Evolutionary conservation across 805 yeast genomes (phyloP), one percentile per base, ranked within the genome.

Genomic region (Barnettozyma sucrosica): DNA sequence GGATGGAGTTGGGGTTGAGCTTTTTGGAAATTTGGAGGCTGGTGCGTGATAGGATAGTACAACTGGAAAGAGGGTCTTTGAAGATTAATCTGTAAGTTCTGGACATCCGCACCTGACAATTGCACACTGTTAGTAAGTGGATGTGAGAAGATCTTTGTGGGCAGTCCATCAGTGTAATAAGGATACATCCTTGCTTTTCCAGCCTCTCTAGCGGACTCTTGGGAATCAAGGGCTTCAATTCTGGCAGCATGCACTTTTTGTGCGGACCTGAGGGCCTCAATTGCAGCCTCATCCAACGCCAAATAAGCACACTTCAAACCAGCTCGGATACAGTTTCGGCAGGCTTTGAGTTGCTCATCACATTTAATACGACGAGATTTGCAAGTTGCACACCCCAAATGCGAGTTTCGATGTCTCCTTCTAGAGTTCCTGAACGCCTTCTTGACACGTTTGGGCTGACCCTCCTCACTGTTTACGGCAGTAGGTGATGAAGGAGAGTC

Each of bases 321-420:
- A 45, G 71, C 69, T 52, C 76, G 69, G 28, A 66, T 54, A 58
- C 87, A 81, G 55, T 79, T 80, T 44, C 64, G 62, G 55, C 88
- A 81, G 43, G 68, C 65, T 2, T 85, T 86, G n/a, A 77, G 66
- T 26, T 68, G 66, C 61, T 81, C 87, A 61, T 81, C 85, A 61
- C 87, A 81, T 55, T 81, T 81, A 58, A 81, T 77, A 36, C 84
- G 68, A 36, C 86, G 71, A 43, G 71, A 68, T 56, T 81, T 80
- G 63, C 87, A 81, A 19, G 81, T 79, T 3, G 78, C 80, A 65
- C 93, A 85, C n/a, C 93, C 92, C 45, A 77, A 60, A 57, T 83
- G 89, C 7, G 87, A 81, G 65, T 83, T 83, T 49, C 82, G 69
- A 63, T 83, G 89, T 50, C 75, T 73, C 55, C 84, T 69, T 56